These are phyloP conservation scores for Globisporangium rhizosaccharum DNA, from an alignment of 352 stramenopile genomes.

Conservation along the genomic window DNA sequence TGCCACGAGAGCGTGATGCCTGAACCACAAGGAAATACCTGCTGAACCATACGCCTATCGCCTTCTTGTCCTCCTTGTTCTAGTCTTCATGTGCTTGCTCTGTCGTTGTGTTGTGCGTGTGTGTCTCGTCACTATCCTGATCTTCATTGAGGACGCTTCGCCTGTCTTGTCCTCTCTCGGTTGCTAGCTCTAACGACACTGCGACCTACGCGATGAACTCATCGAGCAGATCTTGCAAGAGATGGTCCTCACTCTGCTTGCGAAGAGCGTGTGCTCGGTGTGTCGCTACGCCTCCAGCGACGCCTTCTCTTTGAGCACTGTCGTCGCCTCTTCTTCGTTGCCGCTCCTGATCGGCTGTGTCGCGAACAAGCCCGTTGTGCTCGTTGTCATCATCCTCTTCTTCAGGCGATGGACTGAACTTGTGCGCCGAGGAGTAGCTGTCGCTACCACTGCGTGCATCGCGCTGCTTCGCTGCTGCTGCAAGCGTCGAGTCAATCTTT, in stretches of 20 bases:
- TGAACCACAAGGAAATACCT: conserved; percentile 32
- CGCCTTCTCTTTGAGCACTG: background rate
- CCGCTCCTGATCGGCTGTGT: background rate
- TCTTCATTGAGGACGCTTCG: background rate
- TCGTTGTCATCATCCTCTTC: conserved; percentile 26
- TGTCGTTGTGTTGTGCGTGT: too few relatives aligned
- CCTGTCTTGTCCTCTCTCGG: background rate
- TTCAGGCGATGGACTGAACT: conserved; percentile 27
- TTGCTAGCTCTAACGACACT: background rate
- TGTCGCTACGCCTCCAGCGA: too few relatives aligned
- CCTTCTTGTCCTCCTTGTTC: too few relatives aligned
- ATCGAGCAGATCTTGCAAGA: conserved; percentile 71
- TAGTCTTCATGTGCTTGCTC: too few relatives aligned
- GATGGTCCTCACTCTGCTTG: conserved; percentile 27
- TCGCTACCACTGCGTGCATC: conserved; percentile 5
- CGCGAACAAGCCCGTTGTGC: conserved; percentile 9
- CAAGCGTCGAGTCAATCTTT: background rate
- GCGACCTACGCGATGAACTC: conserved; percentile 39
- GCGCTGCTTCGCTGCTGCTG: background rate
- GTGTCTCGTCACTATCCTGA: too few relatives aligned
- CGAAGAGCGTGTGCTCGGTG: conserved; percentile 1
- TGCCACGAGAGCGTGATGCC: conserved; percentile 14
- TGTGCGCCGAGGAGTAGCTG: conserved; percentile 23
- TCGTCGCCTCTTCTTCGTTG: conserved; percentile 3
- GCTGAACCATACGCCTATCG: conserved; percentile 28